phyloP scores from a whole-genome alignment of 208 protist genomes.

The Leishmania martiniquensis region DNA sequence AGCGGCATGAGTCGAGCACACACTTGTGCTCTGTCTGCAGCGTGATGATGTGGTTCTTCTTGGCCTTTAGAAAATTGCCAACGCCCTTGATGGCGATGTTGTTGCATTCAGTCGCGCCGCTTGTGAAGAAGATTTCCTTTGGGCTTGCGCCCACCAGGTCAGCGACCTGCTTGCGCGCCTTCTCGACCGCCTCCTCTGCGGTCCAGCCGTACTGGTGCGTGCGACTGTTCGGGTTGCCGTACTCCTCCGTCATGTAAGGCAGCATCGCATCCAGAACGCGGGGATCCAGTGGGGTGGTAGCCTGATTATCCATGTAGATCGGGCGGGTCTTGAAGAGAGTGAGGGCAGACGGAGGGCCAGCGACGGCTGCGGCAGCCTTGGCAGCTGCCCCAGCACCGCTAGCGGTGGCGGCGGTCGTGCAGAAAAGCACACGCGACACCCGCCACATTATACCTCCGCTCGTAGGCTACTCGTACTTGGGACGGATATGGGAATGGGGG shows the following conservation, averaged over 20 bases:
- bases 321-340: conserved; percentile 38
- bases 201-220: conserved; percentile 99
- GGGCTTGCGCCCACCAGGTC: conserved; percentile 94
- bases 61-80: conserved; percentile 96
- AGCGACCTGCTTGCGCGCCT: conserved; percentile 92
- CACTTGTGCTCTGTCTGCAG: conserved; percentile 99
- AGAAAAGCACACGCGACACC: conserved; percentile 35
- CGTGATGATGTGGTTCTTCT: conserved; percentile 99
- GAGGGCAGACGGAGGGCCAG: conserved; percentile 1
- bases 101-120: conserved; percentile 99
- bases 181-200: conserved; percentile 95
- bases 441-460: conserved; percentile 42
- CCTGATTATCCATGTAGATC: conserved; percentile 97
- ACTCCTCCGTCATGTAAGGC: conserved; percentile 96
- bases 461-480: not conserved
- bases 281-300: conserved; percentile 97
- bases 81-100: conserved; percentile 99
- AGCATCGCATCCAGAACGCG: conserved; percentile 99
- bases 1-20: conserved; percentile 98
- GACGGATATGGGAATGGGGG: not conserved
- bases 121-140: conserved; percentile 99
- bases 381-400: conserved; percentile 1
- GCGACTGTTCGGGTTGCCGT: conserved; percentile 99
- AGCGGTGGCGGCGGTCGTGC: conserved; percentile 8
- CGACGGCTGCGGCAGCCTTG: conserved; percentile 8